Percentiles rank a stretch among this genome's conserved stretches.
Evolutionary conservation across 352 stramenopile species (phyloP).

Genomic region (Peronospora destructor): DNA sequence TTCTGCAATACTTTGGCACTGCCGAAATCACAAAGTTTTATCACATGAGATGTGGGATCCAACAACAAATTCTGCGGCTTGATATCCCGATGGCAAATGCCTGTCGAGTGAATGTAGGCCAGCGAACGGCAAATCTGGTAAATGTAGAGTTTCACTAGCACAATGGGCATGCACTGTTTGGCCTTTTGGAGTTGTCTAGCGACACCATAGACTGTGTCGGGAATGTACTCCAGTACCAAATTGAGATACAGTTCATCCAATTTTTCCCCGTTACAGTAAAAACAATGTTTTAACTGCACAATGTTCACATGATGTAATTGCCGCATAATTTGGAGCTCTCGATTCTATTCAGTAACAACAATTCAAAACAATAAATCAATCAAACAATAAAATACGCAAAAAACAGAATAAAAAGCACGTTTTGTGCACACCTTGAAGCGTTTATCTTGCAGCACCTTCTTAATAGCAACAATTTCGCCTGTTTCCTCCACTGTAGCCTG

Average conservation of each 20-base stretch:
- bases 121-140: conserved; percentile 98
- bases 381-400: conserved; percentile 3
- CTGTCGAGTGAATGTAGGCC: conserved; percentile 95
- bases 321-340: conserved; percentile 99
- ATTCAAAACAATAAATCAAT: conserved; percentile 9
- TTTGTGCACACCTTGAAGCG: conserved; percentile 90
- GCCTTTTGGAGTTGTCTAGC: conserved; percentile 93
- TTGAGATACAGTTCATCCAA: conserved; percentile 98
- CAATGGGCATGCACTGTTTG: conserved; percentile 93
- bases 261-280: conserved; percentile 95
- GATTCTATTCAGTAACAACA: conserved; percentile 68
- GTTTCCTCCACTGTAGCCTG: conserved; percentile 95
- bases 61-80: conserved; percentile 99
- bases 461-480: conserved; percentile 98
- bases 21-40: conserved; percentile 99
- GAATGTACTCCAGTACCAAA: conserved; percentile 98
- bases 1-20: conserved; percentile 92
- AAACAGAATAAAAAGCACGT: neutral
- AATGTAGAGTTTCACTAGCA: conserved; percentile 99
- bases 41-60: conserved; percentile 92
- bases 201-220: conserved; percentile 98
- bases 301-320: conserved; percentile 98
- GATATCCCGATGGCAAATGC: conserved; percentile 99
- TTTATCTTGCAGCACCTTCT: conserved; percentile 99
- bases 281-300: conserved; percentile 98